Base-by-base conservation (phyloP, 257 asterid genomes). In the Buddleja alternifolia region DNA sequence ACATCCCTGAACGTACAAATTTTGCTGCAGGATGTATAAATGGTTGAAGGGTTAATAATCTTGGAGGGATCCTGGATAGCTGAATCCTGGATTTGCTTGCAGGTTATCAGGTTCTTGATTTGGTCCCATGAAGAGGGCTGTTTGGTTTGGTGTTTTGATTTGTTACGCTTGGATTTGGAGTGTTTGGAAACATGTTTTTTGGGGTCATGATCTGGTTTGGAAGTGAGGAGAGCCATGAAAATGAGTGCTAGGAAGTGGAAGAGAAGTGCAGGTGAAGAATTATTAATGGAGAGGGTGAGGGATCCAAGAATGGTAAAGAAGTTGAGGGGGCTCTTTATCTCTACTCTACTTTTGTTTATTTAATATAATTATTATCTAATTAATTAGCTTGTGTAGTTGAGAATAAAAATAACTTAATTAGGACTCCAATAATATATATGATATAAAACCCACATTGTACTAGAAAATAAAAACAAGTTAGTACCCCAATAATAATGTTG, bases 101-200 rank as follows among this genome's bases (percentile, higher is more conserved):
- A 89, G 46, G 81, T 85, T 3, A 89, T 67, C 42, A 86, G 60
- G 84, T 78, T 87, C 67, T 87, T 89, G 74, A 87, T 54, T 73
- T 87, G 94, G 66, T 85, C 85, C 96, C 96, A 89, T 60, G 92
- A 83, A 47, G 88, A 86, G 2, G 82, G 69, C 9, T 75, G 78
- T 10, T 71, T 71, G 58, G 71, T 10, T 39, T 71, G 79, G 34
- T 72, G 81, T 36, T 72, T 76, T n/a, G n/a, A n/a, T 58, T 72
- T 81, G 74, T 73, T 80, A 8, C 67, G 62, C 15, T 77, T 77
- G 37, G 83, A 55, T 11, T 72, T 42, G 44, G 37, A 56, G 23
- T 41, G n/a, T 1, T 47, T 20, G 42, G 51, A 29, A 15, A 20
- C 36, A 14, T 50, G 67, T 36, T 41, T 25, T 16, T 56, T 50